Base-by-base conservation (phyloP, 805 yeast genomes). In the Barnettozyma wickerhamii region DNA sequence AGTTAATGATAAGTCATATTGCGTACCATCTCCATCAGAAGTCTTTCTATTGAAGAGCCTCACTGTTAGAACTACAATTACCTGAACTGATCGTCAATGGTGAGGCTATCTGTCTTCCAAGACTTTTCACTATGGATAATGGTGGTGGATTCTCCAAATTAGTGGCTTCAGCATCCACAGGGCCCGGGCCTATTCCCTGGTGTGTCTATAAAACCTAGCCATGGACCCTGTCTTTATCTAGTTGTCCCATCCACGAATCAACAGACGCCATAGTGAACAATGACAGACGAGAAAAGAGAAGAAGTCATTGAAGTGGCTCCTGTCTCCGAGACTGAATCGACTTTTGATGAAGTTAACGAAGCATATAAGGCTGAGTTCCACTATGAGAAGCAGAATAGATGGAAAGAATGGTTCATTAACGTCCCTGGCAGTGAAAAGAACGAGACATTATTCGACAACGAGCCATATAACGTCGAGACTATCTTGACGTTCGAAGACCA, bases 391-490 rank as follows among this genome's bases (percentile, higher is more conserved):
- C 14, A 13, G 14, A n/a, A 7, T 12, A 27, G 17, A 19, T 41
- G 44, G 44, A 36, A 19, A 28, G 30, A 28, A 4, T 15, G 17
- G 14, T 23, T 41, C 19, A 15, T 41, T 6, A 41, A 41, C 15
- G 44, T 41, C 10, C 30, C 19, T 12, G 34, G 17, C n/a, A 14
- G 36, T 19, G 30, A 33, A 13, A 14, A 26, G 5, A 43, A 43
- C 13, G 43, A 40, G 1, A 37, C 35, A 4, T 3, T 43, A 7
- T 43, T 43, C 30, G 46, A 43, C 29, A 35, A 19, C 19, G 46
- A 40, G 7, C 38, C 43, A 5, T 43, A 40, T 18, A 43, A 35
- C 18, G 35, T 43, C 30, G 43, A 43, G 5, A 40, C 30, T 4
- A 12, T 43, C 6, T 19, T 43, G 7, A 35, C 33, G 4, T 40